Evolutionary conservation across 2,329 filamentous ascomycete species (phyloP).

Genomic region (Ascosphaera pollenicola): DNA sequence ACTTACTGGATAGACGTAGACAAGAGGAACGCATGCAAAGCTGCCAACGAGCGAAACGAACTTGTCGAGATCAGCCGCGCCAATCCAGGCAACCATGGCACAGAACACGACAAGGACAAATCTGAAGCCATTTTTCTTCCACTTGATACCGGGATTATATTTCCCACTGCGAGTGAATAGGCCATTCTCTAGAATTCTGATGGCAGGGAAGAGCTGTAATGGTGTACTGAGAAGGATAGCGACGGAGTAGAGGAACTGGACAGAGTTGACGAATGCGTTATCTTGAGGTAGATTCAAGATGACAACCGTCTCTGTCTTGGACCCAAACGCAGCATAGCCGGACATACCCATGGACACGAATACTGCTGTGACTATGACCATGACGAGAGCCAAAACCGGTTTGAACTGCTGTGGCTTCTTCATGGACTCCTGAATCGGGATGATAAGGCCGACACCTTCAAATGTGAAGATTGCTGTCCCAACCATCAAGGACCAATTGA

Average conservation of each 20-base stretch:
- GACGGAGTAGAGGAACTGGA: conserved; percentile 92
- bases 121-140: conserved; percentile 96
- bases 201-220: conserved; percentile 91
- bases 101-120: conserved; percentile 83
- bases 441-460: conserved; percentile 91
- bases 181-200: conserved; percentile 87
- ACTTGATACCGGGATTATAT: conserved; percentile 97
- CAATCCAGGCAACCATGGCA: conserved; percentile 71
- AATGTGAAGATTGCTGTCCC: conserved; percentile 98
- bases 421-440: conserved; percentile 97
- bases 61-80: conserved; percentile 84
- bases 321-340: conserved; percentile 90
- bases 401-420: conserved; percentile 77
- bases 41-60: conserved; percentile 92
- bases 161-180: conserved; percentile 88
- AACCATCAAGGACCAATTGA: conserved; percentile 93
- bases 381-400: conserved; percentile 65
- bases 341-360: conserved; percentile 83
- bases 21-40: conserved; percentile 91
- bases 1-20: conserved; percentile 94
- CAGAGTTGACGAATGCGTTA: conserved; percentile 79
- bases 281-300: conserved; percentile 92
- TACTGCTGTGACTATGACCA: conserved; percentile 82
- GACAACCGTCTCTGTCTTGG: conserved; percentile 86
- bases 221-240: conserved; percentile 94